These are phyloP conservation scores for Cladosporium phlei DNA, from an alignment of 2,329 filamentous ascomycete genomes.

Conservation along the genomic window DNA sequence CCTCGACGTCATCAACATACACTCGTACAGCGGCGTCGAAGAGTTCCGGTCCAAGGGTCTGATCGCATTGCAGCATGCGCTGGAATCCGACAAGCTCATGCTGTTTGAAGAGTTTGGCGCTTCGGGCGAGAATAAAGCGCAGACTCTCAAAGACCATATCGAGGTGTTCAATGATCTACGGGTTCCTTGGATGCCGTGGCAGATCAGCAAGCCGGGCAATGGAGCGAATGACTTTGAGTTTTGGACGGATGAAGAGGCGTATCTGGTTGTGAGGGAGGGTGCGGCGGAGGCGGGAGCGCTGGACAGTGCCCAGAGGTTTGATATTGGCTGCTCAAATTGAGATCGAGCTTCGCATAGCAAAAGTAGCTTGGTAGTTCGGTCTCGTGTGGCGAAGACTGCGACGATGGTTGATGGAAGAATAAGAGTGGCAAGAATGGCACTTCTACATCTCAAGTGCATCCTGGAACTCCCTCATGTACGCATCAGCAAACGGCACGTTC, in stretches of 20 bases:
- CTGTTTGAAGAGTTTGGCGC: constrained; percentile 3
- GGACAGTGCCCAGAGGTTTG: not conserved
- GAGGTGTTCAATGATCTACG: constrained; percentile 1
- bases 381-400: too few species aligned
- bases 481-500: not conserved
- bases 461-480: not conserved
- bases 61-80: not conserved
- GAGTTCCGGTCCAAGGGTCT: constrained; percentile 1
- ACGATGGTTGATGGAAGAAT: too few species aligned
- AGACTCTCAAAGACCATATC: not conserved
- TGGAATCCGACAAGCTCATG: not conserved
- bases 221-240: constrained; percentile 3
- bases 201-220: constrained; percentile 3
- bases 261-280: not conserved
- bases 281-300: not conserved
- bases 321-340: not conserved
- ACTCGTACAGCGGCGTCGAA: constrained; percentile 1
- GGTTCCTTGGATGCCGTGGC: constrained; percentile 3
- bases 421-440: too few species aligned
- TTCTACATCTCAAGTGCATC: not conserved
- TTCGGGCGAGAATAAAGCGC: not conserved
- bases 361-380: too few species aligned
- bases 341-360: too few species aligned
- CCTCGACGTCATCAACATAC: not conserved
- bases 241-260: constrained; percentile 2